phyloP scores from a whole-genome alignment of 352 stramenopile genomes.

The Peronospora destructor region DNA sequence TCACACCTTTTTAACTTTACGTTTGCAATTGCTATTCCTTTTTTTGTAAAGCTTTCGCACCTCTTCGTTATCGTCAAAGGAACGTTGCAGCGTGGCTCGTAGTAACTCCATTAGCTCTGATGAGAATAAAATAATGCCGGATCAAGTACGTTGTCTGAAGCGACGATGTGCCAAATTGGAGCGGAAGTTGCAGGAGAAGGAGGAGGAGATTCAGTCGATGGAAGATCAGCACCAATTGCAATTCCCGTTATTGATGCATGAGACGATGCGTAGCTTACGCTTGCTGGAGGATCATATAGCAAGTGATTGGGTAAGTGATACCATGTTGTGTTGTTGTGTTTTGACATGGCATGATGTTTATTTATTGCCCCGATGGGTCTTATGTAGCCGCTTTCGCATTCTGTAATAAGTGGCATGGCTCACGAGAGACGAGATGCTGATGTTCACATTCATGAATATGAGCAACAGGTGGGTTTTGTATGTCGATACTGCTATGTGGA shows the following conservation, averaged over 20 bases:
- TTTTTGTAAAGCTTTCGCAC: background rate
- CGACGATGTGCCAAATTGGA: conserved; percentile 56
- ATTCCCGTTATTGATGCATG: conserved; percentile 50
- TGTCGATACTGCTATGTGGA: background rate
- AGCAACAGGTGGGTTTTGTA: conserved; percentile 39
- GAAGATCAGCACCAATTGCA: conserved; percentile 47
- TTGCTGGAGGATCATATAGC: conserved; percentile 25
- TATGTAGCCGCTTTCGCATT: conserved; percentile 35
- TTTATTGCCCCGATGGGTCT: background rate
- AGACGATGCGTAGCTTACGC: conserved; percentile 55
- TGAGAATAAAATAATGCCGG: conserved; percentile 30
- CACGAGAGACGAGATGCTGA: conserved; percentile 27
- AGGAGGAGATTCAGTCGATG: conserved; percentile 40
- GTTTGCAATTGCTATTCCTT: background rate
- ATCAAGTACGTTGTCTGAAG: conserved; percentile 41
- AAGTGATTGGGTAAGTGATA: conserved; percentile 12
- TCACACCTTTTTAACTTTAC: background rate
- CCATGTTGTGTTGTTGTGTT: conserved; percentile 2
- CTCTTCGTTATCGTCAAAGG: conserved; percentile 17
- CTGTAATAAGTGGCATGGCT: conserved; percentile 30
- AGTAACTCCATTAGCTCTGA: conserved; percentile 18
- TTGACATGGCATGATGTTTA: background rate
- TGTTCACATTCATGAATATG: conserved; percentile 60
- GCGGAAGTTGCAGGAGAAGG: conserved; percentile 50
- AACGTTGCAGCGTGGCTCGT: conserved; percentile 21